Conservation (phyloP, 2,329 filamentous ascomycete species). For the Penicillium sp. region DNA sequence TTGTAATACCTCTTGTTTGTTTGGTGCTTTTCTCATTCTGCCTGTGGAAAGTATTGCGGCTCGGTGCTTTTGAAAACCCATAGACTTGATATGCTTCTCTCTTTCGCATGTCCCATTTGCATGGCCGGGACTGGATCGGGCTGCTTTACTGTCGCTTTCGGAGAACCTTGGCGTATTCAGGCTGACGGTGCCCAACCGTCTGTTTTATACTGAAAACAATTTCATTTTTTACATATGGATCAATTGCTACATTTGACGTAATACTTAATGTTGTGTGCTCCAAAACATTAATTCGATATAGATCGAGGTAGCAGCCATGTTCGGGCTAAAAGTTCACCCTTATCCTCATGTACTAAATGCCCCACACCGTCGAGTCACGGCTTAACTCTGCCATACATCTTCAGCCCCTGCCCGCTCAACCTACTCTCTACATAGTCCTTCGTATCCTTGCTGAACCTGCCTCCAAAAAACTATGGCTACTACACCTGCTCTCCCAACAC, state of each 20-base stretch:
- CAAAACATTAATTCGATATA: neutral
- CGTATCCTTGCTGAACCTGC: neutral
- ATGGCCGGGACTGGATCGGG: neutral
- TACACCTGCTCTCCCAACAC: neutral
- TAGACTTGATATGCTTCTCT: conserved; percentile 1
- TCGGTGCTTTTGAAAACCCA: neutral
- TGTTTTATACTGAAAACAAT: neutral
- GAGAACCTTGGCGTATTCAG: neutral
- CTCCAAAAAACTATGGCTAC: neutral
- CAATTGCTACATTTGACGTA: too few relatives aligned
- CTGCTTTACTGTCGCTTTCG: conserved; percentile 1
- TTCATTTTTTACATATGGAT: neutral
- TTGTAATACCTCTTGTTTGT: conserved; percentile 3
- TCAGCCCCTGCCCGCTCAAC: neutral
- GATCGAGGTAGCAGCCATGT: neutral
- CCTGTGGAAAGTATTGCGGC: neutral
- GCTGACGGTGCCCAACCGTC: neutral
- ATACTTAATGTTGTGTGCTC: too few relatives aligned
- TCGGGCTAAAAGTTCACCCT: neutral
- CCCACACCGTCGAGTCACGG: neutral
- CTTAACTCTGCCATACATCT: neutral
- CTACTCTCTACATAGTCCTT: neutral
- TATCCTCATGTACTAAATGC: neutral
- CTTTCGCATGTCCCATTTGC: conserved; percentile 1
- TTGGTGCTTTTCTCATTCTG: neutral